These are phyloP conservation scores for Neurospora sp. DNA, from an alignment of 2,329 filamentous ascomycete genomes.

Conservation along the genomic window DNA sequence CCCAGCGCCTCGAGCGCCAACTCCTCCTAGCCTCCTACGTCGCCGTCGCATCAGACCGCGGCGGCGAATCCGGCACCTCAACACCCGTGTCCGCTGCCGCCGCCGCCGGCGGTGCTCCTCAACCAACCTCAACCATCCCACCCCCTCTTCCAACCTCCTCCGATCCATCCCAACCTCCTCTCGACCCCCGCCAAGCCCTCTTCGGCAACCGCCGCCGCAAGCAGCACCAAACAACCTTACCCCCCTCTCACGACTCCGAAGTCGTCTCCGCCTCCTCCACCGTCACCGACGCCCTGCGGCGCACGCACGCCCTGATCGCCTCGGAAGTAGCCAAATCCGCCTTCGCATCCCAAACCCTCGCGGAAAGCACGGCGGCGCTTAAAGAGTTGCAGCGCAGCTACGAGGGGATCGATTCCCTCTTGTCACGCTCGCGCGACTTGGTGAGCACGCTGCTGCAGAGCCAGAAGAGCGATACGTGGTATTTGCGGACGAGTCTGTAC, in stretches of 20 bases:
- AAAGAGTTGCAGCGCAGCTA: conserved; percentile 73
- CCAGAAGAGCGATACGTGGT: conserved; percentile 97
- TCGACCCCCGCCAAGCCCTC: conserved; percentile 13
- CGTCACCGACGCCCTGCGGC: conserved; percentile 72
- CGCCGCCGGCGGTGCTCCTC: neutral
- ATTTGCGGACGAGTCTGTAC: conserved; percentile 82
- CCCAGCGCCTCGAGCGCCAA: conserved; percentile 67
- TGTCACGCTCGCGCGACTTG: conserved; percentile 64
- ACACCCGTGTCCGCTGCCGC: neutral
- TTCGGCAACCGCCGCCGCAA: conserved; percentile 20
- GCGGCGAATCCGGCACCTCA: conserved; percentile 7
- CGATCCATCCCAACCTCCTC: conserved; percentile 8
- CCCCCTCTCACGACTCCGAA: conserved; percentile 51
- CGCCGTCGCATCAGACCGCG: conserved; percentile 14
- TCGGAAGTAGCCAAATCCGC: conserved; percentile 75
- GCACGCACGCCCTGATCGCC: conserved; percentile 80
- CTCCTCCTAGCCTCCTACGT: conserved; percentile 58
- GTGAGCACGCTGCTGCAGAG: conserved; percentile 71
- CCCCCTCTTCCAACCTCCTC: conserved; percentile 14
- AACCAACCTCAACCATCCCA: conserved; percentile 23
- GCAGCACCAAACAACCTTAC: conserved; percentile 22
- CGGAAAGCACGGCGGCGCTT: conserved; percentile 75
- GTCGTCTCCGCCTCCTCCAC: conserved; percentile 67
- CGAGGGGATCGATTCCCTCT: conserved; percentile 63
- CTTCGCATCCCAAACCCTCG: conserved; percentile 82